phyloP scores from a whole-genome alignment of 2,329 filamentous ascomycete species.

The Cordyceps cicadae region DNA sequence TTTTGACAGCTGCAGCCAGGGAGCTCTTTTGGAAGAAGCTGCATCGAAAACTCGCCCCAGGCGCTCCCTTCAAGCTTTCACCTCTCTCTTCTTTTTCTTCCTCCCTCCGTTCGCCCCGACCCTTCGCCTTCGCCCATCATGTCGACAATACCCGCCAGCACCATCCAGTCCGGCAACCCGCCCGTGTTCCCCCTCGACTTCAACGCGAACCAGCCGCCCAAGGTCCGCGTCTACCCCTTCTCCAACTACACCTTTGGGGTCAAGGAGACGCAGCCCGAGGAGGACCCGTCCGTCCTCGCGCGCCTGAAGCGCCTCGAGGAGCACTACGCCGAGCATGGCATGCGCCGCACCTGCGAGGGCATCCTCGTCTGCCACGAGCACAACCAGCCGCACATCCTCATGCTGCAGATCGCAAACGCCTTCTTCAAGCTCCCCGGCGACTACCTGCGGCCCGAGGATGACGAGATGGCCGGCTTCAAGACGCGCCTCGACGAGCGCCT shows the following conservation, averaged over 20 bases:
- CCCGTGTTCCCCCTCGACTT: conserved; percentile 76
- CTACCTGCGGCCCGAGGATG: conserved; percentile 81
- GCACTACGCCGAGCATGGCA: conserved; percentile 84
- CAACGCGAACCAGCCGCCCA: conserved; percentile 79
- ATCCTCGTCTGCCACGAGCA: conserved; percentile 98
- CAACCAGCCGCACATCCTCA: conserved; percentile 96
- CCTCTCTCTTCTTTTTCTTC: not conserved
- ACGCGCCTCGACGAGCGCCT: conserved; percentile 82
- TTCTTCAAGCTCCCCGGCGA: conserved; percentile 99
- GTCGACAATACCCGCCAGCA: conserved; percentile 74
- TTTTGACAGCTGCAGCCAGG: conserved; percentile 4
- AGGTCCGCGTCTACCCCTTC: conserved; percentile 85
- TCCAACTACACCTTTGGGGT: conserved; percentile 99
- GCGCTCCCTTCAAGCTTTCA: not conserved
- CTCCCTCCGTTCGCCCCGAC: no score
- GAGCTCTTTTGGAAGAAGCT: not conserved
- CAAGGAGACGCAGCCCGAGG: conserved; percentile 96
- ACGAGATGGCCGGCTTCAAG: conserved; percentile 95
- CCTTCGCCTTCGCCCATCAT: conserved; percentile 36
- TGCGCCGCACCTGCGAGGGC: conserved; percentile 94
- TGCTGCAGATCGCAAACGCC: conserved; percentile 98
- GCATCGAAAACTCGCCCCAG: not conserved
- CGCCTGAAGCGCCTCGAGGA: conserved; percentile 91
- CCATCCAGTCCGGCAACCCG: conserved; percentile 68
- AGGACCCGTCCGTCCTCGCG: conserved; percentile 90